Evolutionary conservation across 2,329 filamentous ascomycete species (phyloP), one percentile per base, ranked within the genome.

Genomic region (Diplodia intermedia): DNA sequence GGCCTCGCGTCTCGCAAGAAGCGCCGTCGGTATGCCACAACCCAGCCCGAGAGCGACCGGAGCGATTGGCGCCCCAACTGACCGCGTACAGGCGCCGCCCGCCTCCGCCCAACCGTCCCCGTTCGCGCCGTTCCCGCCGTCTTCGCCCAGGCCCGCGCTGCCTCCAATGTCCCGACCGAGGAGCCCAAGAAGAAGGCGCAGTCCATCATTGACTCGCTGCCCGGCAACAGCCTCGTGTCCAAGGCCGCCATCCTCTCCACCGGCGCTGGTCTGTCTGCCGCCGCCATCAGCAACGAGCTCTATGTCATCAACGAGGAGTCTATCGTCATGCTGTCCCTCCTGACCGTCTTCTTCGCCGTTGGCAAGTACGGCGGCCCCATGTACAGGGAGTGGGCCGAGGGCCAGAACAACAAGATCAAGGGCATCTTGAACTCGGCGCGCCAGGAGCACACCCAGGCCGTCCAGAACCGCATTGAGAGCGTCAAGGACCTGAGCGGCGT

Each of bases 281-380:
- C 95, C 80, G 95, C 93, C 78, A 93, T 99, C 84, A 96, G 92
- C 90, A 99, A 97, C 85, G 95, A 99, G 89, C 93, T 98, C 86
- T 98, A 97, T 84, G 93, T 99, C 81, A 88, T 99, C 84, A 99
- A 99, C 86, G 95, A 99, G 88, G 95, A 99, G 87, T 91, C 94
- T 72, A 91, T 99, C 79, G 92, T 97, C 79, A 92, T 92, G 73
- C 88, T 99, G 84, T 95, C 91, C 82, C 87, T 99, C 77, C 86
- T 98, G 79, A 93, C 91, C 80, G 92, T 98, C 79, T 99, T 97
- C 91, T 90, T 86, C 78, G 93, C 90, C 71, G 87, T 97, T 76
- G 94, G 92, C 85, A 95, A 96, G 84, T 97, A 93, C 81, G 93
- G 92, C 78, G 95, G 94, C 67, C 95, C 95, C 70, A 86, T 90